Conservation (phyloP, 495 filamentous ascomycete species). For the Melanomma pulvis-pyrius region DNA sequence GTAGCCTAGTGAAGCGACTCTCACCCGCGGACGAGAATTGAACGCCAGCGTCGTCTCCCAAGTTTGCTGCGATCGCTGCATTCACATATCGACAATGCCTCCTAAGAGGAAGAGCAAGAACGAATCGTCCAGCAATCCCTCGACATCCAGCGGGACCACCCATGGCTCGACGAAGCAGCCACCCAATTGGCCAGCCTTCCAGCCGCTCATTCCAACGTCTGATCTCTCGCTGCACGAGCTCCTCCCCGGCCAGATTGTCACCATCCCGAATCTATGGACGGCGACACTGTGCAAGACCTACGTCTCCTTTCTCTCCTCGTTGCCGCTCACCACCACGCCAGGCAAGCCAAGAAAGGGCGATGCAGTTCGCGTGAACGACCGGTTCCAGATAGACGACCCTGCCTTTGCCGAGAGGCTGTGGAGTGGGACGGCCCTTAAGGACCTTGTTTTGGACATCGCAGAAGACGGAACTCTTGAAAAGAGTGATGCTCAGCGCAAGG, state of each 20-base stretch:
- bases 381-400: conserved; percentile 80
- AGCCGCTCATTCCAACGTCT: conserved; percentile 67
- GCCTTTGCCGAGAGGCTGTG: conserved; percentile 73
- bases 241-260: conserved; percentile 69
- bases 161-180: conserved; percentile 10
- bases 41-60: too few species aligned
- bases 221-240: conserved; percentile 64
- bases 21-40: too few species aligned
- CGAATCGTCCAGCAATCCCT: too few species aligned
- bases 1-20: too few species aligned
- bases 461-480: conserved; percentile 35
- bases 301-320: conserved; percentile 70
- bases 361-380: conserved; percentile 86
- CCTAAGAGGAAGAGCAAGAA: conserved; percentile 26
- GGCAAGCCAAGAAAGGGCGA: conserved; percentile 82
- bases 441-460: conserved; percentile 41
- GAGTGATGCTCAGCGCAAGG: conserved; percentile 39
- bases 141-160: not conserved
- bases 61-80: too few species aligned
- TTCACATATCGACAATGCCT: too few species aligned
- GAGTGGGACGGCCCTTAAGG: conserved; percentile 42
- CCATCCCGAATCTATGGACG: conserved; percentile 78
- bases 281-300: conserved; percentile 79
- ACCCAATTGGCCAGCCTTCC: conserved; percentile 78
- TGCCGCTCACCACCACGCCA: conserved; percentile 80